These are phyloP conservation scores for Fusarium vanettenii DNA, from an alignment of 2,329 filamentous ascomycete genomes.

Conservation along the genomic window DNA sequence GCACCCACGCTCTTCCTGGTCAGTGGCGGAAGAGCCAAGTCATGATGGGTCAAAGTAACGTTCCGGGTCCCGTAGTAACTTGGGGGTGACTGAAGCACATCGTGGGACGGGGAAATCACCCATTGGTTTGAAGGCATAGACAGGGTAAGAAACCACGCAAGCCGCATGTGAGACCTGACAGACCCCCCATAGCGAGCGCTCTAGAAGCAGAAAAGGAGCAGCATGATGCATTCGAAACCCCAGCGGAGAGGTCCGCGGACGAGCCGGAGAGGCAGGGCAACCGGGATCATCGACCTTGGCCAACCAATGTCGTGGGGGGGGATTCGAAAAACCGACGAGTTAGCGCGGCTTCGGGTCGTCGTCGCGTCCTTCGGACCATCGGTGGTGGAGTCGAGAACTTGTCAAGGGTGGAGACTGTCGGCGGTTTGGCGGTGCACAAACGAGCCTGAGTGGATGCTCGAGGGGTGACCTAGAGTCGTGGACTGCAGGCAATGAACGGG, in stretches of 20 bases:
- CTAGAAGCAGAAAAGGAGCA: not conserved
- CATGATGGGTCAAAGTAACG: not conserved
- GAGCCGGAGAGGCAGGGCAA: not conserved
- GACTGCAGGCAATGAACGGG: slow-evolving; percentile 27
- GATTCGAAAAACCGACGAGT: slow-evolving; percentile 14
- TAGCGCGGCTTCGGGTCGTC: slow-evolving; percentile 45
- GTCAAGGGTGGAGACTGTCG: slow-evolving; percentile 30
- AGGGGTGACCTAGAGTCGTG: slow-evolving; percentile 13
- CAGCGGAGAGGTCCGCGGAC: slow-evolving; percentile 21
- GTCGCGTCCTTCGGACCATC: slow-evolving; percentile 43
- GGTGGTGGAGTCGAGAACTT: slow-evolving; percentile 37
- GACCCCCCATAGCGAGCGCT: not conserved
- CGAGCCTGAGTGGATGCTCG: slow-evolving; percentile 19
- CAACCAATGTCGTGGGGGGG: slow-evolving; percentile 33
- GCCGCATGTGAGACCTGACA: slow-evolving; percentile 17
- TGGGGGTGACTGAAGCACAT: slow-evolving; percentile 1
- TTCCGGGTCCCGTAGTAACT: slow-evolving; percentile 1
- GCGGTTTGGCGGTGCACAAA: slow-evolving; percentile 27
- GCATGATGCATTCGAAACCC: slow-evolving; percentile 28
- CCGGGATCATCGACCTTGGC: slow-evolving; percentile 20
- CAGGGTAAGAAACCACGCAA: slow-evolving; percentile 13
- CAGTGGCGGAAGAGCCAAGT: slow-evolving; percentile 25
- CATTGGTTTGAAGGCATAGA: slow-evolving; percentile 21
- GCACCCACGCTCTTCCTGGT: slow-evolving; percentile 33
- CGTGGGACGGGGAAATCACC: slow-evolving; percentile 8